Percentiles rank a stretch among this genome's conserved stretches.
Evolutionary conservation across 257 asterid genomes (phyloP).

Genomic region (Agastache rugosa): DNA sequence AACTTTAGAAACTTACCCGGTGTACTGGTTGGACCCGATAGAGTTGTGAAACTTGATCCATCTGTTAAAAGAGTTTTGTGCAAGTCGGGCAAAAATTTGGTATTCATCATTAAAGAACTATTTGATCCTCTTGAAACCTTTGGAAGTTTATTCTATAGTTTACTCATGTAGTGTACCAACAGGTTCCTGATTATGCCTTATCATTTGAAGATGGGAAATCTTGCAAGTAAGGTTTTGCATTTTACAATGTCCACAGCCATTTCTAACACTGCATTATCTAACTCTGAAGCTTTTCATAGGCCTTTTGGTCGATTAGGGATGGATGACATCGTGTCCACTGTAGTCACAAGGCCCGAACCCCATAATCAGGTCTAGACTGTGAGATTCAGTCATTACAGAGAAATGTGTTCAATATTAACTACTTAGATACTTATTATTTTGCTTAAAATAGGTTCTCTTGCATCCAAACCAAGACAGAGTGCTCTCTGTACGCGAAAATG

Average conservation of each 20-base stretch:
- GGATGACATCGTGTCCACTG: slow-evolving; percentile 53
- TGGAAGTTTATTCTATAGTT: not conserved
- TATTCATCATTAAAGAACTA: slow-evolving; percentile 22
- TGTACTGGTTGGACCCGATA: slow-evolving; percentile 35
- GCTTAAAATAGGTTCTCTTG: slow-evolving; percentile 35
- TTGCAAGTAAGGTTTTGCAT: slow-evolving; percentile 37
- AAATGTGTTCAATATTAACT: not conserved
- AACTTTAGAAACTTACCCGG: slow-evolving; percentile 53
- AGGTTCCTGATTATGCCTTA: slow-evolving; percentile 56
- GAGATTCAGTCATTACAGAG: not conserved
- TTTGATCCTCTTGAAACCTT: not conserved
- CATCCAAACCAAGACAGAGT: slow-evolving; percentile 53
- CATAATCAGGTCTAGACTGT: slow-evolving; percentile 47
- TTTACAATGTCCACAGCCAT: not conserved
- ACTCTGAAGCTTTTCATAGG: slow-evolving; percentile 27
- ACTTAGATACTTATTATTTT: not conserved
- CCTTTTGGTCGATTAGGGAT: slow-evolving; percentile 51
- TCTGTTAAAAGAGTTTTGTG: slow-evolving; percentile 32
- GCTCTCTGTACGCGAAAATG: slow-evolving; percentile 51
- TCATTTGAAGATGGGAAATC: slow-evolving; percentile 45
- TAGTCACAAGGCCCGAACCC: slow-evolving; percentile 51
- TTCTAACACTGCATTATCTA: not conserved
- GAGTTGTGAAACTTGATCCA: slow-evolving; percentile 34
- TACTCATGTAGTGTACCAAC: slow-evolving; percentile 12
- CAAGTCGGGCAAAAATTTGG: slow-evolving; percentile 48